Percentiles rank a stretch among this genome's conserved stretches.
phyloP scores from a whole-genome alignment of 257 asterid genomes.

The Eucommia ulmoides region DNA sequence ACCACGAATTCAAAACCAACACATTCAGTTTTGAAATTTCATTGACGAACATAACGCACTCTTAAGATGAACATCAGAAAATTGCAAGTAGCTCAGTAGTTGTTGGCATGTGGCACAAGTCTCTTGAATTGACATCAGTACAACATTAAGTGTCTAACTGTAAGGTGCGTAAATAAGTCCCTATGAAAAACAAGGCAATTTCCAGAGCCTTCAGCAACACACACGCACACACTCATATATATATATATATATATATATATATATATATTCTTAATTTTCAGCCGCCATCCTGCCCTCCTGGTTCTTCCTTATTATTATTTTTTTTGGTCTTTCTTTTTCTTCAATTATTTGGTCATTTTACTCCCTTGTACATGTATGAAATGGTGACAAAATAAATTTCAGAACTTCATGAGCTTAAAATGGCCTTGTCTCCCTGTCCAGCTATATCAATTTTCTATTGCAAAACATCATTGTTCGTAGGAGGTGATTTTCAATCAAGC shows the following conservation, averaged over 20 bases:
- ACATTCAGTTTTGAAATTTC: slow-evolving; percentile 2
- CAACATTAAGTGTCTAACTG: neutral
- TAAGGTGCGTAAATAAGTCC: neutral
- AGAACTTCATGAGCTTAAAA: too few species aligned
- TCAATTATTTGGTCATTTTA: neutral
- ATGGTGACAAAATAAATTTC: too few species aligned
- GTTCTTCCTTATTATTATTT: too few species aligned
- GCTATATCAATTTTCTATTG: too few species aligned
- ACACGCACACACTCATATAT: too few species aligned
- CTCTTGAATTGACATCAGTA: neutral
- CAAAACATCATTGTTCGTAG: too few species aligned
- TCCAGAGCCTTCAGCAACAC: neutral
- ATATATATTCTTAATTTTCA: too few species aligned
- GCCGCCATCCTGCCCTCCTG: too few species aligned
- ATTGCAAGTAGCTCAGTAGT: neutral
- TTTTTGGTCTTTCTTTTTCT: neutral
- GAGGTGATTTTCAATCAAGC: too few species aligned
- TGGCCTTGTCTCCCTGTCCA: too few species aligned
- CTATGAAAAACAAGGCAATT: neutral
- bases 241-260: too few species aligned
- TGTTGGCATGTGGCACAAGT: neutral
- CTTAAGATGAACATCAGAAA: neutral
- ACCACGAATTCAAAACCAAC: slow-evolving; percentile 10
- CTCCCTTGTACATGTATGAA: too few species aligned
- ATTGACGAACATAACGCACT: neutral